These are phyloP conservation scores for Heliamphora ciliata DNA, from an alignment of 179 eudicot species.

Conservation along the genomic window DNA sequence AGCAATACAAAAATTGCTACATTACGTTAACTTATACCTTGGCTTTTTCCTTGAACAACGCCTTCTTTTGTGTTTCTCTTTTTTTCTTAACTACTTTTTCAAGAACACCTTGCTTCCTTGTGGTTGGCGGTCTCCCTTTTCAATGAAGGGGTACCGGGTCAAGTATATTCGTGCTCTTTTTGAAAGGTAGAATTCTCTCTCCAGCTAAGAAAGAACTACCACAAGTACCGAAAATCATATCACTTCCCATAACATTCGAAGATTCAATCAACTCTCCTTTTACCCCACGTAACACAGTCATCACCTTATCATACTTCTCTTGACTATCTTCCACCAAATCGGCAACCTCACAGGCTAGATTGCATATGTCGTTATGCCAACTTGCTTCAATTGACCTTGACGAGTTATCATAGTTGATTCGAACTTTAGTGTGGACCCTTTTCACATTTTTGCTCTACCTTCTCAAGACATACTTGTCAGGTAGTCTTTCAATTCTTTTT, in stretches of 20 bases:
- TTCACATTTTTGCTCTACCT: too few relatives aligned
- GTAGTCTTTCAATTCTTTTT: too few relatives aligned
- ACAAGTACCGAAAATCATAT: not conserved
- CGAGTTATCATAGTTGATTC: not conserved
- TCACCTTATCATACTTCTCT: not conserved
- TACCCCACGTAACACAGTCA: not conserved
- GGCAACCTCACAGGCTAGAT: not conserved
- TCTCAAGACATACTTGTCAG: too few relatives aligned
- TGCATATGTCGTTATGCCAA: not conserved
- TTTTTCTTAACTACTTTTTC: not conserved
- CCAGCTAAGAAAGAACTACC: not conserved
- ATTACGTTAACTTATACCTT: not conserved
- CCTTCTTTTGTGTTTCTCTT: not conserved
- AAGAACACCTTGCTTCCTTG: not conserved
- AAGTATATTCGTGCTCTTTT: not conserved
- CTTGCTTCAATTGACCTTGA: not conserved
- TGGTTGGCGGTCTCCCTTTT: not conserved
- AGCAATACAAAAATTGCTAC: too few relatives aligned
- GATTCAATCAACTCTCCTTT: not conserved
- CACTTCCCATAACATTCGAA: not conserved
- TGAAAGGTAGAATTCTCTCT: not conserved
- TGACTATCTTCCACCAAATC: not conserved
- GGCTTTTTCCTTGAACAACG: not conserved
- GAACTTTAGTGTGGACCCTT: not conserved
- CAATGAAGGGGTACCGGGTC: not conserved